phyloP scores from a whole-genome alignment of 768 basidiomycete species.

The Sistotremastrum suecicum region DNA sequence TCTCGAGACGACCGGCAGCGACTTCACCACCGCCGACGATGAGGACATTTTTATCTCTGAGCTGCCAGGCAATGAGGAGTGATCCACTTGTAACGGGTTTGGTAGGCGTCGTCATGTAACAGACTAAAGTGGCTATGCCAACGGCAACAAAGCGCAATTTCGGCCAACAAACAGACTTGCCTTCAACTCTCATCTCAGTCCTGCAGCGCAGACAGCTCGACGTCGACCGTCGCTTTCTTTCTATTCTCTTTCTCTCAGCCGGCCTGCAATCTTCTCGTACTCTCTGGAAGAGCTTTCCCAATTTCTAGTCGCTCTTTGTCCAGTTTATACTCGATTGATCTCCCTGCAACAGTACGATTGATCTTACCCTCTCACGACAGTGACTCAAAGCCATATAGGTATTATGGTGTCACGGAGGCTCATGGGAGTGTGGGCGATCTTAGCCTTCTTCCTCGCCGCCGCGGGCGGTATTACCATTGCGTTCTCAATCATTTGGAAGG shows the following conservation, averaged over 20 bases:
- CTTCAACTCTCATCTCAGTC: not conserved
- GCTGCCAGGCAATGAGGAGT: slow-evolving; percentile 87
- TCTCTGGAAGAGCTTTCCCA: slow-evolving; percentile 1
- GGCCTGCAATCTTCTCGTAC: not conserved
- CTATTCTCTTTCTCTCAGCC: slow-evolving; percentile 6
- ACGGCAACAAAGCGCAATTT: not conserved
- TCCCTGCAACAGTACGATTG: not conserved
- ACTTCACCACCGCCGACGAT: slow-evolving; percentile 92
- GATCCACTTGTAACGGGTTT: slow-evolving; percentile 33
- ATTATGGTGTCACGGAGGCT: slow-evolving; percentile 61
- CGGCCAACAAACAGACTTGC: not conserved
- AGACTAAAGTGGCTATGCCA: not conserved
- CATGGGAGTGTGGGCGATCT: slow-evolving; percentile 56
- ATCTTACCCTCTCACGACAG: not conserved
- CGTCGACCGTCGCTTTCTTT: slow-evolving; percentile 14
- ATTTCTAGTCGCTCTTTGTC: not conserved
- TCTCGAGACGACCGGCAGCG: slow-evolving; percentile 76
- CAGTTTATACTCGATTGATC: slow-evolving; percentile 9
- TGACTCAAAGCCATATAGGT: slow-evolving; percentile 8
- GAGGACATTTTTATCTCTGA: slow-evolving; percentile 69
- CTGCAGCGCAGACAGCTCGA: slow-evolving; percentile 4
- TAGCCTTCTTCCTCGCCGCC: slow-evolving; percentile 57
- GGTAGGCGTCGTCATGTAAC: not conserved
- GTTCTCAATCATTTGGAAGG: slow-evolving; percentile 59
- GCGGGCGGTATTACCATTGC: slow-evolving; percentile 52